A percentile compares a stretch with the other conserved stretches of the same genome.
Evolutionary conservation across 2,329 filamentous ascomycete species (phyloP).

Genomic region (Ramichloridium luteum): DNA sequence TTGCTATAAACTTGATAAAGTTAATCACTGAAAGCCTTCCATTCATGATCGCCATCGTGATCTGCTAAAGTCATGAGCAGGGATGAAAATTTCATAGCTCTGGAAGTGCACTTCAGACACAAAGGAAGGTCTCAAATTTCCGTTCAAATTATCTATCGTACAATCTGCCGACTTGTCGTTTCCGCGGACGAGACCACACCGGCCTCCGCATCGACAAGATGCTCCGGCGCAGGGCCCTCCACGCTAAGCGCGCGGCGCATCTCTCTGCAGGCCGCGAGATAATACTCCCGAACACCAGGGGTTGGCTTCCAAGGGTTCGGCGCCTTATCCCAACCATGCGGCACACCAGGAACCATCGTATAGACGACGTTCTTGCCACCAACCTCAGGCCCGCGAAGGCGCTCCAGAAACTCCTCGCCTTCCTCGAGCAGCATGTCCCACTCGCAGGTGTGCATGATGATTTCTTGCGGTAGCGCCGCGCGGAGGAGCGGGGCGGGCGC

Average conservation of each 20-base stretch:
- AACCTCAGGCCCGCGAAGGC: constrained; percentile 31
- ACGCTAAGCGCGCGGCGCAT: constrained; percentile 25
- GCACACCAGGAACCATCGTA: constrained; percentile 45
- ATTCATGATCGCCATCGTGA: too few relatives aligned
- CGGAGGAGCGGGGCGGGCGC: constrained; percentile 43
- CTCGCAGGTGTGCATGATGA: constrained; percentile 51
- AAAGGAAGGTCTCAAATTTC: too few relatives aligned
- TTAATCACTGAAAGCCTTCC: too few relatives aligned
- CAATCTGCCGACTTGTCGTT: too few relatives aligned
- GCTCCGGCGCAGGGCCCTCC: constrained; percentile 29
- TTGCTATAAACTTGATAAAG: too few relatives aligned
- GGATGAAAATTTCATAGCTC: too few relatives aligned
- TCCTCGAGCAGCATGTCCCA: constrained; percentile 56
- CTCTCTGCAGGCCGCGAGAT: constrained; percentile 41
- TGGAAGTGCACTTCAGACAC: too few relatives aligned
- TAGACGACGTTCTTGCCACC: constrained; percentile 45
- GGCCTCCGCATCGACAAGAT: too few relatives aligned
- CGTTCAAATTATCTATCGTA: too few relatives aligned
- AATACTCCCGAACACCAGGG: constrained; percentile 41
- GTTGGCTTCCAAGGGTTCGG: constrained; percentile 47
- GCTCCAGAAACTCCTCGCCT: constrained; percentile 48
- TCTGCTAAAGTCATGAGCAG: too few relatives aligned
- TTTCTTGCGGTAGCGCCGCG: constrained; percentile 44
- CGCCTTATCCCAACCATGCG: constrained; percentile 56
- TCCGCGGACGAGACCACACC: too few relatives aligned